Evolutionary conservation across 345 rosid species (phyloP).

Genomic region (Hypericum perforatum): DNA sequence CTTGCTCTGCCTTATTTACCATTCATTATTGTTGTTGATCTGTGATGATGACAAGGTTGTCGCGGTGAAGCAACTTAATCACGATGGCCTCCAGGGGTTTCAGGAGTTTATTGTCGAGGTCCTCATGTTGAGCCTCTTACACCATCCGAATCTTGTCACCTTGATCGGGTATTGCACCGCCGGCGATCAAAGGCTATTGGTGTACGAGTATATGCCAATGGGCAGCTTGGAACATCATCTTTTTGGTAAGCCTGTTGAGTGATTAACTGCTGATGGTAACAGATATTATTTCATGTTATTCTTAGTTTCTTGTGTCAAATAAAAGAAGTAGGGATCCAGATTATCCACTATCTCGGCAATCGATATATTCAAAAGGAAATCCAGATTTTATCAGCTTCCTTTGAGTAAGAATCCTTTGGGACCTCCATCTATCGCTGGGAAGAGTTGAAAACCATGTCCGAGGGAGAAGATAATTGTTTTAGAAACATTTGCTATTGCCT

Average conservation of each 20-base stretch:
- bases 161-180: conserved; percentile 86
- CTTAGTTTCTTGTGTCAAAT: not conserved
- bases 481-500: too few species aligned
- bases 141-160: conserved; percentile 78
- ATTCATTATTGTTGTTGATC: conserved; percentile 7
- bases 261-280: not conserved
- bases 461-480: too few species aligned
- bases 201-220: conserved; percentile 88
- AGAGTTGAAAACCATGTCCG: too few species aligned
- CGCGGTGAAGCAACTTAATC: conserved; percentile 84
- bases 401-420: too few species aligned
- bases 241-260: conserved; percentile 41
- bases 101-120: conserved; percentile 95
- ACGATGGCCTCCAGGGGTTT: conserved; percentile 79
- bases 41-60: conserved; percentile 45
- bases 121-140: conserved; percentile 87
- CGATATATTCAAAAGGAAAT: too few species aligned
- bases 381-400: too few species aligned
- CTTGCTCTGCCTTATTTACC: too few species aligned
- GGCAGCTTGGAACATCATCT: conserved; percentile 97
- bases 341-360: too few species aligned
- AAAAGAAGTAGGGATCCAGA: too few species aligned
- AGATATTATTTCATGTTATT: not conserved
- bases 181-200: conserved; percentile 93
- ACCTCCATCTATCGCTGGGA: too few species aligned